phyloP scores from a whole-genome alignment of 2,329 filamentous ascomycete species.

The Cordyceps sp. region DNA sequence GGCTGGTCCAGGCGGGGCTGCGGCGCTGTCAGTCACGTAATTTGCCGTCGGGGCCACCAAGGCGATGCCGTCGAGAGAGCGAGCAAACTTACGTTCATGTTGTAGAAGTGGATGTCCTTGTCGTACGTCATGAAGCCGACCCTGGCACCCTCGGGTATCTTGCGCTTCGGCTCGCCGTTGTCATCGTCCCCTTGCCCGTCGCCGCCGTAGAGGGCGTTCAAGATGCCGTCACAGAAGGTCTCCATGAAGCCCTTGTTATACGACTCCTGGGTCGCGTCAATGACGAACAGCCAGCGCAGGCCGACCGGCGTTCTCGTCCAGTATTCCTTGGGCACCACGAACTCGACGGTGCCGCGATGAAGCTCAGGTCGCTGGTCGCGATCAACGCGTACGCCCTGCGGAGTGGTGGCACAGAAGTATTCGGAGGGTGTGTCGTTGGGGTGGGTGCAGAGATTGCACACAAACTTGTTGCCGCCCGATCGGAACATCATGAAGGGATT shows the following conservation, averaged over 20 bases:
- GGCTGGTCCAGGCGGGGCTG: constrained; percentile 65
- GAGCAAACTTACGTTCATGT: constrained; percentile 52
- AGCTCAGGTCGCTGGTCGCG: constrained; percentile 79
- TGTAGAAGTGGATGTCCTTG: constrained; percentile 96
- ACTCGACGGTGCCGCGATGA: constrained; percentile 84
- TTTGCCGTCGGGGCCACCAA: background rate
- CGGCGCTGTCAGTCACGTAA: constrained; percentile 4
- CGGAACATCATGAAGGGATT: constrained; percentile 99
- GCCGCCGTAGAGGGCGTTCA: constrained; percentile 66
- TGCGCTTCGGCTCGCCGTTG: constrained; percentile 33
- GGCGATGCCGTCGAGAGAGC: background rate
- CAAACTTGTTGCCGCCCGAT: constrained; percentile 85
- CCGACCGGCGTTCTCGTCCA: constrained; percentile 91
- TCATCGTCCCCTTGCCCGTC: constrained; percentile 33
- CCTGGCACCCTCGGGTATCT: constrained; percentile 63
- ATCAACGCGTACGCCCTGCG: constrained; percentile 74
- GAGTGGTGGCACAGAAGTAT: constrained; percentile 85
- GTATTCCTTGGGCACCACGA: constrained; percentile 94
- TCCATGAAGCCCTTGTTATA: constrained; percentile 82
- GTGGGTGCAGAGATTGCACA: constrained; percentile 96
- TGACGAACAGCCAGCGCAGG: constrained; percentile 74
- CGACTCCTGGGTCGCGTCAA: constrained; percentile 86
- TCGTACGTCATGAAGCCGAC: constrained; percentile 94
- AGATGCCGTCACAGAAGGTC: constrained; percentile 77
- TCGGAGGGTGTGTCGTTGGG: constrained; percentile 86